Evolutionary conservation across 2,329 filamentous ascomycete species (phyloP), one percentile per base, ranked within the genome.

Genomic region (Penicillium sp.): DNA sequence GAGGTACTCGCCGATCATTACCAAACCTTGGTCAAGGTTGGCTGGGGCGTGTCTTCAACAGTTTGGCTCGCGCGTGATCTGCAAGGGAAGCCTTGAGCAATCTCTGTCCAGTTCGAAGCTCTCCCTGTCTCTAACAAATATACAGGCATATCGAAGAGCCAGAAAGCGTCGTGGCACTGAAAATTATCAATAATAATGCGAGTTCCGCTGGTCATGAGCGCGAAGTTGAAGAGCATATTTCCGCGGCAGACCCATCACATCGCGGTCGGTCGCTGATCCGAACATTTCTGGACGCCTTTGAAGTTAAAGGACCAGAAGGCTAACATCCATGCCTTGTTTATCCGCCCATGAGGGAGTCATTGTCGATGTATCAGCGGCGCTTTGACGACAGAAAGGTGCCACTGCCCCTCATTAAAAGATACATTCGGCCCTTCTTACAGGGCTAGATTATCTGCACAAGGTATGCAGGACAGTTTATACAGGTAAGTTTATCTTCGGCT

Each of bases 61-160:
- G 72, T 76, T 16, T 78, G 75, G 74, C 65, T 79, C 13, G 73
- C 73, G 5, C 67, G 65, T 29, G 69, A 76, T 56, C 51, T 75
- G 8, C 57, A 60, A 36, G 43, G 51, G 58, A 60, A 60, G 23
- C 13, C 18, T 29, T 29, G 24, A 15, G 15, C 16, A 39, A 39
- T 38, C 16, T 24, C 16, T 41, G 16, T 41, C 12, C 16, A 21
- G 2, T 41, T 41, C 36, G 36, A 41, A 41, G 36, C 16, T 23
- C 36, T 23, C 36, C 7, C 31, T 21, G 36, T 41, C 21, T 41
- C 36, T 41, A 41, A 41, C 36, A 41, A 41, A 41, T 6, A 41
- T 23, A 23, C 16, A 41, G 36, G 6, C 16, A 23, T 41, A 23
- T 41, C 36, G 41, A 43, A 29, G 41, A 43, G 15, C 41, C 41